Percentiles rank a stretch among this genome's conserved stretches.
phyloP scores from a whole-genome alignment of 345 rosid genomes.

The Dipteronia sinensis region DNA sequence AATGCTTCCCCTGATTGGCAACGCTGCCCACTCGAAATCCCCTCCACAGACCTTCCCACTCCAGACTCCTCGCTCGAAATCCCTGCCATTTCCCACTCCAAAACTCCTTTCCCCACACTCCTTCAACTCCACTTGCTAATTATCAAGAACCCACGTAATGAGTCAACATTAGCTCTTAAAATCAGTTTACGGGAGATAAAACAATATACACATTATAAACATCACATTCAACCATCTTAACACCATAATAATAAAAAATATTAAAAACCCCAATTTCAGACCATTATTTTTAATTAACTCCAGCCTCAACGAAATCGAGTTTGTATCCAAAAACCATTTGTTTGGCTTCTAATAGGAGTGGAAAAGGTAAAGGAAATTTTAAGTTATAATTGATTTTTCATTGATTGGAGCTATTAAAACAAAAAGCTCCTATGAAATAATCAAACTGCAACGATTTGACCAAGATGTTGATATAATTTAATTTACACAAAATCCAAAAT shows the following conservation, averaged over 20 bases:
- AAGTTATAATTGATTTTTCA: neutral
- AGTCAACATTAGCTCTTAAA: slow-evolving; percentile 19
- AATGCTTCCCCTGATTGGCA: slow-evolving; percentile 79
- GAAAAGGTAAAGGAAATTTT: neutral
- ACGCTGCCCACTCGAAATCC: slow-evolving; percentile 54
- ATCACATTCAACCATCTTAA: neutral
- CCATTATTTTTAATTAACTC: neutral
- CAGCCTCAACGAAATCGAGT: neutral
- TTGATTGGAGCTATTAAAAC: neutral
- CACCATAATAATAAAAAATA: neutral
- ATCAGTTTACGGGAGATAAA: neutral
- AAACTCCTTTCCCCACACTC: slow-evolving; percentile 39
- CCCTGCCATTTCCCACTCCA: slow-evolving; percentile 68
- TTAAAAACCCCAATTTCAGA: neutral
- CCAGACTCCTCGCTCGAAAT: slow-evolving; percentile 65
- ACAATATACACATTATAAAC: neutral
- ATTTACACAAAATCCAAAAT: neutral
- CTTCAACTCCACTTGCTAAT: slow-evolving; percentile 37
- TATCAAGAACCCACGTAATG: slow-evolving; percentile 10
- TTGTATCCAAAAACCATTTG: neutral
- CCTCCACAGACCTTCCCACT: slow-evolving; percentile 69
- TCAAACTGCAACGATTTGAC: neutral
- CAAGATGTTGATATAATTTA: neutral
- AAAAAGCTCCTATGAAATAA: neutral
- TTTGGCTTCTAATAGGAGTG: slow-evolving; percentile 8